Base-by-base conservation (phyloP, 1,284 basidiomycete species). In the Papiliotrema fonsecae region DNA sequence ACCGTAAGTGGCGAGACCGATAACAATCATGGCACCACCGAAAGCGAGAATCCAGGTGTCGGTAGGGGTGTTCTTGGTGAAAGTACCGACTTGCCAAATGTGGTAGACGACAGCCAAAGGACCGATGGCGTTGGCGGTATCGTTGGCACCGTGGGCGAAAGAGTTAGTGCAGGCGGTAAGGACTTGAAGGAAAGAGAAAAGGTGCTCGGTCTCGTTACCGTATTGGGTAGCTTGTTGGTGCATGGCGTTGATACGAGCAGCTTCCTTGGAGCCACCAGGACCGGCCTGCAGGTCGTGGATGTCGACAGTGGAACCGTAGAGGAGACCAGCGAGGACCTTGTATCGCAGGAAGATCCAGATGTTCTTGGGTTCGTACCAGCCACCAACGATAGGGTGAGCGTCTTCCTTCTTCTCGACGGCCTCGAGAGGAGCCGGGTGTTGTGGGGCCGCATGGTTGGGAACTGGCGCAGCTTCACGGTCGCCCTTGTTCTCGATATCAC, bases 101-200 rank as follows among this genome's bases (percentile, higher is more conserved):
- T 65, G 61, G 67, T 74, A 75, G 50, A 75, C 69, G 32, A 65
- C 68, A 21, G 68, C 56, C 46, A 69, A 69, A 28, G 71, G 69
- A 18, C 71, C 71, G 52, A 73, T 60, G 25, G 71, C 70, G 56
- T 73, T 73, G 55, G 67, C 57, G 18, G 64, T 51, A 45, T 74
- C 73, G 65, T 76, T 76, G 52, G 70, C 61, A 31, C 75, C 76
- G 61, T 77, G 76, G 16, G 76, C 76, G 54, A 78, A 78, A 14
- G 75, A 77, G 44, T 75, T 75, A 49, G 73, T 76, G 57, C 76
- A 77, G n/a, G 76, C 76, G 14, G 77, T 78, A 47, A 78, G 50
- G 47, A 78, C 75, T 54, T 78, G 77, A 39, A 78, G 65, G 67
- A 77, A 78, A 19, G 76, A 76, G 70, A 69, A 78, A 27, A 73